These are phyloP conservation scores for Castanopsis chinensis DNA, from an alignment of 306 rosid genomes.

Conservation along the genomic window DNA sequence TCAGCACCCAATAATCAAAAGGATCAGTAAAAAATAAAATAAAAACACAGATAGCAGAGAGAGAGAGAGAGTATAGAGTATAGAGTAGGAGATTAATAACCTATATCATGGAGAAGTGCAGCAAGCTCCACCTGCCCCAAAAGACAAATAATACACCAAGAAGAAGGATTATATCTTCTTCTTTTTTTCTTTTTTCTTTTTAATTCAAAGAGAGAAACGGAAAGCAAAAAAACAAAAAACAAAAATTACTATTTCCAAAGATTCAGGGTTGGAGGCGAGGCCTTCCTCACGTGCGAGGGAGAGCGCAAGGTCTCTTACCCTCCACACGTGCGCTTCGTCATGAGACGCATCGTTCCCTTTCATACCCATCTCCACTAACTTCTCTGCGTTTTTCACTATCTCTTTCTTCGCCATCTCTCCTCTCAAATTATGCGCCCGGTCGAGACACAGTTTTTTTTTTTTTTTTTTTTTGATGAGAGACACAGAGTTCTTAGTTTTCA, in stretches of 20 bases:
- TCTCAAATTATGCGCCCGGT: no score
- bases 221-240: no score
- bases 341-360: constrained; percentile 84
- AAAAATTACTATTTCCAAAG: constrained; percentile 65
- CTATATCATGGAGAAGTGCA: constrained; percentile 88
- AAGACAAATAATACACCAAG: not conserved
- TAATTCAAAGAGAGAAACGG: no score
- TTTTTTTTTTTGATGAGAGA: no score
- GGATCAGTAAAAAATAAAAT: not conserved
- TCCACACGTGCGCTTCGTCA: constrained; percentile 76
- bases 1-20: not conserved
- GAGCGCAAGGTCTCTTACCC: constrained; percentile 86
- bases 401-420: constrained; percentile 41
- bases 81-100: constrained; percentile 21
- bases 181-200: no score
- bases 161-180: not conserved
- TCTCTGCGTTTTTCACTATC: constrained; percentile 66
- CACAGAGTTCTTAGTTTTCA: no score
- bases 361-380: constrained; percentile 62
- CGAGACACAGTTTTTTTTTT: no score
- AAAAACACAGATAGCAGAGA: no score
- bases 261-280: constrained; percentile 55
- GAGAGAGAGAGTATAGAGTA: not conserved
- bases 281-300: constrained; percentile 76
- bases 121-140: constrained; percentile 77